Evolutionary conservation across 805 yeast genomes (phyloP).

Genomic region (Candida chilensis): DNA sequence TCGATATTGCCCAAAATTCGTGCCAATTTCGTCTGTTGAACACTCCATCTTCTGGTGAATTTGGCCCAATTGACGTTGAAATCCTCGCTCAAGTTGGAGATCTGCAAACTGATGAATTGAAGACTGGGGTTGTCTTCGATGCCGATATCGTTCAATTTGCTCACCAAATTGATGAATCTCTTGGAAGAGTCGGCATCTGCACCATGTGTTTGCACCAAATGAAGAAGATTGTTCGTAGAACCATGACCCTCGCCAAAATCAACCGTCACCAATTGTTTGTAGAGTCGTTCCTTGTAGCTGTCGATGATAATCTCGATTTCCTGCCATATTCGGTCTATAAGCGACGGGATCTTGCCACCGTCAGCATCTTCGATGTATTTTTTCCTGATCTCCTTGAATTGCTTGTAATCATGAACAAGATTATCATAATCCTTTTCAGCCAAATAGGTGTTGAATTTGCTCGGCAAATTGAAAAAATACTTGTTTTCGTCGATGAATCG

Average conservation of each 20-base stretch:
- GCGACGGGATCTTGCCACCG: conserved; percentile 14
- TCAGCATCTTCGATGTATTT: neutral
- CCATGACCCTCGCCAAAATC: neutral
- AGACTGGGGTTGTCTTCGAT: neutral
- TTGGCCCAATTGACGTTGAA: neutral
- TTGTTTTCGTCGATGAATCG: conserved; percentile 43
- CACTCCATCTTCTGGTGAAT: neutral
- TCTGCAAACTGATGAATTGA: neutral
- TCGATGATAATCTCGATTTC: conserved; percentile 46
- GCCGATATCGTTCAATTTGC: neutral
- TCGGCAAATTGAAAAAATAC: conserved; percentile 50
- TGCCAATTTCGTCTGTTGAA: neutral
- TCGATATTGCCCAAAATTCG: neutral
- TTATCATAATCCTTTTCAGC: conserved; percentile 45
- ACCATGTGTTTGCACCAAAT: no score
- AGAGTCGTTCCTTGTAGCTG: conserved; percentile 41
- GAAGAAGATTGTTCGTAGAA: neutral
- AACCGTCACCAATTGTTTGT: conserved; percentile 21
- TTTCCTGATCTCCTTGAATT: conserved; percentile 21
- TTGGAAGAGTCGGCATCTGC: neutral
- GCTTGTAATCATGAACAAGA: conserved; percentile 46
- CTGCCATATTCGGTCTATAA: conserved; percentile 42
- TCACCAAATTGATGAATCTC: neutral
- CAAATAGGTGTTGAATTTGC: conserved; percentile 29
- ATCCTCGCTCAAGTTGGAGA: neutral